These are phyloP conservation scores for Iris pallida DNA, from an alignment of 116 monocot genomes.

Conservation along the genomic window DNA sequence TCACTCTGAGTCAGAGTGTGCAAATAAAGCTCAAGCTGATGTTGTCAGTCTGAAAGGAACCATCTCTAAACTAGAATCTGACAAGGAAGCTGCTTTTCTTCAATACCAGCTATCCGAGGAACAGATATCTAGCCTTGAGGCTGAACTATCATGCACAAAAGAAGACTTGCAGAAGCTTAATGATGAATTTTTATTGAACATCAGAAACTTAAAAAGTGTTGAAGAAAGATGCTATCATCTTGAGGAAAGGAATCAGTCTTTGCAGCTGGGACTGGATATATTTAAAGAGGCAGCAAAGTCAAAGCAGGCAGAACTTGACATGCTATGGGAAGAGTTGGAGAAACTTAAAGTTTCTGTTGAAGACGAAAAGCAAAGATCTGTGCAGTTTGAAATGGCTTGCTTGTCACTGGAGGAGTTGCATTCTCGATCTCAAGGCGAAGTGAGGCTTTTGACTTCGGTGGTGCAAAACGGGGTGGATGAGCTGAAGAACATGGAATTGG, in stretches of 20 bases:
- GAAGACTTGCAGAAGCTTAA: conserved; percentile 44
- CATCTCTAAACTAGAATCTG: conserved; percentile 21
- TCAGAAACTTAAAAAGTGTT: conserved; percentile 16
- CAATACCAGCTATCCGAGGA: conserved; percentile 25
- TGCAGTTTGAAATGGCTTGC: conserved; percentile 7
- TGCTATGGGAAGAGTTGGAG: conserved; percentile 12
- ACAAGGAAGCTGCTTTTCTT: conserved; percentile 24
- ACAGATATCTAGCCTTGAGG: conserved; percentile 23
- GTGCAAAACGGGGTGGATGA: conserved; percentile 8
- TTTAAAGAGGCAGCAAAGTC: not conserved
- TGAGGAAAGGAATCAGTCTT: conserved; percentile 19
- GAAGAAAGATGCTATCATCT: conserved; percentile 27
- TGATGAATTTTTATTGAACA: conserved; percentile 28
- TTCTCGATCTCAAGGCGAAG: conserved; percentile 13
- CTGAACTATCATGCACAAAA: conserved; percentile 29
- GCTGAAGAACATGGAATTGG: conserved; percentile 18
- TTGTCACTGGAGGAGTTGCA: conserved; percentile 9
- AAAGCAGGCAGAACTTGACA: conserved; percentile 10
- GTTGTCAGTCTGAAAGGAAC: conserved; percentile 13
- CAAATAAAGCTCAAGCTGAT: conserved; percentile 18
- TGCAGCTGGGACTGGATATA: not conserved
- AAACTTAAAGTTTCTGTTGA: not conserved
- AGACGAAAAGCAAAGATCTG: conserved; percentile 2
- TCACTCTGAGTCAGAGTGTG: conserved; percentile 8
- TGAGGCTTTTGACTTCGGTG: conserved; percentile 8